phyloP scores from a whole-genome alignment of 805 yeast genomes.

The Kluyveromyces siamensis region DNA sequence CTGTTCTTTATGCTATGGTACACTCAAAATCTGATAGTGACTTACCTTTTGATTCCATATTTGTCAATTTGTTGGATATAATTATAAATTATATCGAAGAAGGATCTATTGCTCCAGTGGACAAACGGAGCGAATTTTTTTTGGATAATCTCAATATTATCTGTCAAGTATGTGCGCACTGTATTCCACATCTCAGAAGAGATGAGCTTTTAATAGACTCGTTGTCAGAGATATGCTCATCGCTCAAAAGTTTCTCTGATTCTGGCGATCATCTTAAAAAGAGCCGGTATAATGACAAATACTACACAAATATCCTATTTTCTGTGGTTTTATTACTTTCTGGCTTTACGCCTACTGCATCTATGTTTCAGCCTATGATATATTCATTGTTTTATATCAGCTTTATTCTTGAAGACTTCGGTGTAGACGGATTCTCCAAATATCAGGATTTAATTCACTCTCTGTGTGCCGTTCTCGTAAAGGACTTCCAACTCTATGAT shows the following conservation, averaged over 20 bases:
- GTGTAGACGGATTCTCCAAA: conserved; percentile 19
- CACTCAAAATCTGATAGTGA: conserved; percentile 1
- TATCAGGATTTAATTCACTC: conserved; percentile 19
- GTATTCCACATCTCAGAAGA: conserved; percentile 6
- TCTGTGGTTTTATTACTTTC: conserved; percentile 11
- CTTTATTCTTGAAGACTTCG: conserved; percentile 20
- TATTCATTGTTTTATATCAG: conserved; percentile 14
- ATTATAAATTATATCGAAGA: conserved; percentile 8
- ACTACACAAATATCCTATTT: conserved; percentile 14
- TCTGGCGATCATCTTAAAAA: conserved; percentile 9
- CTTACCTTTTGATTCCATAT: conserved; percentile 12
- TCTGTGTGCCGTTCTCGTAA: conserved; percentile 9
- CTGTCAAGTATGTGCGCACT: conserved; percentile 14
- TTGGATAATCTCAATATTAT: conserved; percentile 13
- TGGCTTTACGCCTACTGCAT: conserved; percentile 1
- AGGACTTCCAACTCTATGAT: not conserved
- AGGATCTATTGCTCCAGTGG: not conserved
- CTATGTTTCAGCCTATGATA: conserved; percentile 11
- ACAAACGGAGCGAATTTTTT: conserved; percentile 1
- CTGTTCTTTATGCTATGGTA: conserved; percentile 8
- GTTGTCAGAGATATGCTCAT: conserved; percentile 7
- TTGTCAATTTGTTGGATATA: conserved; percentile 8
- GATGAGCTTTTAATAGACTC: not conserved
- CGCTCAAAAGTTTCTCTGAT: conserved; percentile 8
- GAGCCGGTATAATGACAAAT: conserved; percentile 9